Conservation (phyloP, 2,329 filamentous ascomycete genomes). For the Sclerotinia sclerotiorum region DNA sequence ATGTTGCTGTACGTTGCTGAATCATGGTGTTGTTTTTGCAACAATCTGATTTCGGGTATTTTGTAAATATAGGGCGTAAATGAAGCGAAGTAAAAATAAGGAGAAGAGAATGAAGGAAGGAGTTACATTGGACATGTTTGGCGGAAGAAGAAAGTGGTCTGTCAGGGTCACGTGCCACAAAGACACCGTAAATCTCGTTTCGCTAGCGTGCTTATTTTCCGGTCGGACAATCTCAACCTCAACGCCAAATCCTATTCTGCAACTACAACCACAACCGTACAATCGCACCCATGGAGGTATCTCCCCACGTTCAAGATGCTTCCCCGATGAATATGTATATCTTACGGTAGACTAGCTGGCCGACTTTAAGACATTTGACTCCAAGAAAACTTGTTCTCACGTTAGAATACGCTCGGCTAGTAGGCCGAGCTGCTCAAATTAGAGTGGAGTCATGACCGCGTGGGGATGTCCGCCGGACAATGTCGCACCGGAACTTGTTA, state of each 20-base stretch:
- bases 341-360: constrained; percentile 15
- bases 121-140: constrained; percentile 11
- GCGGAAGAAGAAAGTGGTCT: background rate
- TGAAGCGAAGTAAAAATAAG: constrained; percentile 13
- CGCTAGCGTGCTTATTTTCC: constrained; percentile 13
- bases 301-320: background rate
- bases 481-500: constrained; percentile 24
- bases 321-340: constrained; percentile 1
- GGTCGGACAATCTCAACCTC: constrained; percentile 12
- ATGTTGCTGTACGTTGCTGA: background rate
- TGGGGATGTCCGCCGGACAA: constrained; percentile 26
- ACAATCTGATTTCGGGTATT: background rate
- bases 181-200: constrained; percentile 7
- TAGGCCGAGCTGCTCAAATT: constrained; percentile 16
- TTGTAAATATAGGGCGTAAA: background rate
- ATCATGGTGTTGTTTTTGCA: background rate
- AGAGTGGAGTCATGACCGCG: constrained; percentile 2
- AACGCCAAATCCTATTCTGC: constrained; percentile 10
- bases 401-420: background rate
- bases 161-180: background rate
- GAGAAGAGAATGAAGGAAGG: background rate
- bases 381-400: constrained; percentile 4
- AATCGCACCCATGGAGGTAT: background rate
- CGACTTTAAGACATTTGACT: constrained; percentile 18
- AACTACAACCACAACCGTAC: constrained; percentile 1